Base-by-base conservation (phyloP, 768 basidiomycete species). In the Mycena sanguinolenta region DNA sequence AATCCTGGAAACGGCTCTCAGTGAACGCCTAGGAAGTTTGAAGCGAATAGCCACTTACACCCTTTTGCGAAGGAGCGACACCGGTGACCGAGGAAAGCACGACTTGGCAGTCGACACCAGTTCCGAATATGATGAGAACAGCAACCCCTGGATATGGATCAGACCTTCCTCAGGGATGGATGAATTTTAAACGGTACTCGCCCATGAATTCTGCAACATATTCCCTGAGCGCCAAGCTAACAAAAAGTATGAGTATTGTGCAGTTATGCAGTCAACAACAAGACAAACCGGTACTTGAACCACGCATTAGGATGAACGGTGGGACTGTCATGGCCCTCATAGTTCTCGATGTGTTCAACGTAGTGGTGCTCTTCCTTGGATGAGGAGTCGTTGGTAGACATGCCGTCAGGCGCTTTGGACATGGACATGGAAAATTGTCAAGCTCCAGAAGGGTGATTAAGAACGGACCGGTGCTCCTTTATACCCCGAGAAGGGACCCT, bases 201-300 rank as follows among this genome's bases (percentile, higher is more conserved):
- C 65, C 91, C 52, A 91, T 74, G 72, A 91, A 90, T 77, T 92
- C 91, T 19, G 90, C 91, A 32, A 84, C 85, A 19, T 89, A 86
- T 78, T 92, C 91, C 67, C 87, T 83, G 46, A 91, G 75, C 54
- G 76, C 75, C 65, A 82, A 79, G 34, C 89, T 88, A 66, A 52
- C n/a, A 58, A 39, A 54, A 61, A 36, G 21, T 0, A 67, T 49
- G 34, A 34, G 50, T 39, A 39, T n/a, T n/a, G n/a, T 7, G 28
- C 65, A n/a, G n/a, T n/a, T n/a, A n/a, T n/a, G n/a, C n/a, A n/a
- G n/a, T n/a, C n/a, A 23, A 38, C 30, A 34, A 38, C 62, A 27
- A 23, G 19, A 70, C 82, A 49, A 75, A 90, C 90, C 90, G 85
- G 63, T 86, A 84, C 70, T 74, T 84, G n/a, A 87, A 83, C 90